These are phyloP conservation scores for Hemerocallis citrina DNA, from an alignment of 106 monocot species.

Conservation along the genomic window DNA sequence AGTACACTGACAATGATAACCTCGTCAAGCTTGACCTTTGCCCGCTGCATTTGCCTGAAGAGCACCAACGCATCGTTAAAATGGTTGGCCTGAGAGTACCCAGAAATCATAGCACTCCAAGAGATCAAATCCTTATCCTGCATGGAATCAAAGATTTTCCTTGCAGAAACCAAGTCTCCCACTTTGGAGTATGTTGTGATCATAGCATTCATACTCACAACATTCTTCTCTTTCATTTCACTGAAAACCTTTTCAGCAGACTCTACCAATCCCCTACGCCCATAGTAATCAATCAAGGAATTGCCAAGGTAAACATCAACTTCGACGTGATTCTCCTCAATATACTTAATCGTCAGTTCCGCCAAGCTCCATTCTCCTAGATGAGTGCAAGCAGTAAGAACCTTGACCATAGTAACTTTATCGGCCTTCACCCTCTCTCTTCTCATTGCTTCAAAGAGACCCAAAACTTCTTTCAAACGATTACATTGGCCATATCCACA, in stretches of 20 bases:
- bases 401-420: slow-evolving; percentile 41
- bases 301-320: slow-evolving; percentile 44
- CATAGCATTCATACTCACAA: slow-evolving; percentile 36
- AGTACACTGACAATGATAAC: slow-evolving; percentile 28
- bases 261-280: slow-evolving; percentile 16
- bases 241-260: slow-evolving; percentile 24
- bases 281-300: slow-evolving; percentile 43
- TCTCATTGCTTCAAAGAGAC: slow-evolving; percentile 19
- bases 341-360: slow-evolving; percentile 18
- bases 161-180: slow-evolving; percentile 25
- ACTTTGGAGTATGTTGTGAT: slow-evolving; percentile 29
- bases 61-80: slow-evolving; percentile 27
- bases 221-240: slow-evolving; percentile 35
- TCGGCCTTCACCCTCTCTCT: slow-evolving; percentile 21
- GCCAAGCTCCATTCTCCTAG: slow-evolving; percentile 35
- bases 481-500: slow-evolving; percentile 23
- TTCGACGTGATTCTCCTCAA: slow-evolving; percentile 22
- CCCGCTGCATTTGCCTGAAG: slow-evolving; percentile 30
- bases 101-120: slow-evolving; percentile 43
- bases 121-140: slow-evolving; percentile 32
- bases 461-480: slow-evolving; percentile 20
- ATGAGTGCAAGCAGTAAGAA: slow-evolving; percentile 31
- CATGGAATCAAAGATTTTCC: slow-evolving; percentile 32
- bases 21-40: slow-evolving; percentile 28
- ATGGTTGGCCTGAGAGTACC: slow-evolving; percentile 23